Evolutionary conservation across 495 filamentous ascomycete genomes (phyloP), one percentile per base, ranked within the genome.

Genomic region (Melanomma pulvis-pyrius): DNA sequence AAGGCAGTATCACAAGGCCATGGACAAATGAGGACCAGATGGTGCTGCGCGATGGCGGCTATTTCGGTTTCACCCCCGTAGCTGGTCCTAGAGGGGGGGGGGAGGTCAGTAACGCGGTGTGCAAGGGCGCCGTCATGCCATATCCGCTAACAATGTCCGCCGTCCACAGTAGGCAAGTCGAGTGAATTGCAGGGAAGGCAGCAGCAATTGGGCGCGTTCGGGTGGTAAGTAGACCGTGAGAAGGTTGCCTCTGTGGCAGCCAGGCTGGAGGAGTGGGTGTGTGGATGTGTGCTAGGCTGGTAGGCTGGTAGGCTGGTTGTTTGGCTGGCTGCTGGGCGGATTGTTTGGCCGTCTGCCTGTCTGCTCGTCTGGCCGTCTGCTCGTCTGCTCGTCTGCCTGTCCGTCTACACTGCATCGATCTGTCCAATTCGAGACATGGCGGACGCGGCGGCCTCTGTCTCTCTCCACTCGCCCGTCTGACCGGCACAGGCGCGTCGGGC

Each of bases 1-100:
- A 34, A 62, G 19, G 15, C 17, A 6, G 65, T 62, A 68, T 71
- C 69, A 71, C 69, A 68, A 63, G 69, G n/a, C 46, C 52, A 61
- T 47, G 48, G 59, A 58, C 68, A 54, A 66, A 71, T 56, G 51
- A 66, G 63, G 48, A 41, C 28, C 36, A n/a, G 46, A 24, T 64
- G 25, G 63, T 44, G 54, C 47, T 65, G 61, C 54, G 57, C 65
- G 29, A 28, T 60, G 68, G 63, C 68, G 68, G 68, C 64, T 71
- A 67, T 63, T 63, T 67, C 63, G 68, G 29, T 29, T 58, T 59
- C 30, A 9, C 47, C 29, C 55, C 28, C 47, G 11, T 26, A 30
- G 21, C 36, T 46, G 48, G 19, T 34, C 21, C n/a, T 21, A 28
- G 15, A 57, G 24, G 41, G 58, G 39, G n/a, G 28, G 15, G n/a